Conservation (phyloP, 179 eudicot genomes). For the Vitellaria paradoxa region DNA sequence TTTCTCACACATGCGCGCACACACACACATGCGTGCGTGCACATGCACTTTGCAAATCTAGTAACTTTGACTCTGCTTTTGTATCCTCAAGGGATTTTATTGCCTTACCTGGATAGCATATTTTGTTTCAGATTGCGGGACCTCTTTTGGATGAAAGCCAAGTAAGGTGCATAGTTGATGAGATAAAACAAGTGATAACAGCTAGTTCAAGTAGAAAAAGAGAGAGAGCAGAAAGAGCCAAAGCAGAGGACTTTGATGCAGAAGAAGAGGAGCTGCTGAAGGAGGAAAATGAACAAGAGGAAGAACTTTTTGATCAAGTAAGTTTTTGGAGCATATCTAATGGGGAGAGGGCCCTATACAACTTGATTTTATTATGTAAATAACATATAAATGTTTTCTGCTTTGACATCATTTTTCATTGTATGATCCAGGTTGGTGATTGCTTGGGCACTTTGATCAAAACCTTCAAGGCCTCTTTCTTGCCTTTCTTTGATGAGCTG, state of each 20-base stretch:
- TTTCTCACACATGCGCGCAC: neutral
- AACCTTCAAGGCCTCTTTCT: slow-evolving; percentile 73
- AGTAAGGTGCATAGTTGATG: slow-evolving; percentile 77
- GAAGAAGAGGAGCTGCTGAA: slow-evolving; percentile 81
- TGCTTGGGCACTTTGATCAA: slow-evolving; percentile 83
- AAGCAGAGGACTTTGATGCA: slow-evolving; percentile 93
- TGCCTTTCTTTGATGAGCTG: slow-evolving; percentile 87
- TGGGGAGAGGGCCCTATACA: too few relatives aligned
- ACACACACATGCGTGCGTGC: too few relatives aligned
- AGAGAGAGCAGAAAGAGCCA: slow-evolving; percentile 74
- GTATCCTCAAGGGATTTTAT: neutral
- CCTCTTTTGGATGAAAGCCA: slow-evolving; percentile 74
- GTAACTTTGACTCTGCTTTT: neutral
- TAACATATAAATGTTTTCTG: neutral
- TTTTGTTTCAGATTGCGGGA: slow-evolving; percentile 56
- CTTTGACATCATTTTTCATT: slow-evolving; percentile 5
- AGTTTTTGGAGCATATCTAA: slow-evolving; percentile 13
- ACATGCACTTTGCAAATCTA: neutral
- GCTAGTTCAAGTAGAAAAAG: slow-evolving; percentile 82
- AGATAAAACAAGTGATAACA: slow-evolving; percentile 78
- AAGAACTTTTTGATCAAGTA: slow-evolving; percentile 89
- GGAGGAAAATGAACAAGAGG: slow-evolving; percentile 90
- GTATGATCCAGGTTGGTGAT: slow-evolving; percentile 66
- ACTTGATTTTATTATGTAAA: neutral
- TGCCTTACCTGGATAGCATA: neutral